phyloP scores from a whole-genome alignment of 2,329 filamentous ascomycete species.

The Parastagonospora avenae region DNA sequence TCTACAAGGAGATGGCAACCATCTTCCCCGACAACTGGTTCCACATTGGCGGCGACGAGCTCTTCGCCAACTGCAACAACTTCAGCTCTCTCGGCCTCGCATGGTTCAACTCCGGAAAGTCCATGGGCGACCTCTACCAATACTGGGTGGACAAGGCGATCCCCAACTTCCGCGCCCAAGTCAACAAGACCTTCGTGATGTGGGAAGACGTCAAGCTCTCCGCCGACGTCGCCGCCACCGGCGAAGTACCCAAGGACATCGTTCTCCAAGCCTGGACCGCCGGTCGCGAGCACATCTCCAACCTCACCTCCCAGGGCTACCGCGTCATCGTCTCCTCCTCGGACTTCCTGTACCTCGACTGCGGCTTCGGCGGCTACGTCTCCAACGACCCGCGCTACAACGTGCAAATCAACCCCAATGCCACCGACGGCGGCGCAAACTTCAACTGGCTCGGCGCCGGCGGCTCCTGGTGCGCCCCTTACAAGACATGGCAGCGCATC shows the following conservation, averaged over 20 bases:
- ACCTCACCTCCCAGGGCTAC: slow-evolving; percentile 57
- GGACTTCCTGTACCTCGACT: slow-evolving; percentile 64
- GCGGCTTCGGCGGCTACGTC: slow-evolving; percentile 60
- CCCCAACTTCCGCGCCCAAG: slow-evolving; percentile 55
- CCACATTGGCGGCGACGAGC: slow-evolving; percentile 62
- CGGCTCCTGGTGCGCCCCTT: slow-evolving; percentile 64
- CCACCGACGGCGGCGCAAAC: slow-evolving; percentile 45
- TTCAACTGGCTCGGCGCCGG: slow-evolving; percentile 62
- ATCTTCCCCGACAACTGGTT: slow-evolving; percentile 61
- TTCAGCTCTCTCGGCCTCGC: slow-evolving; percentile 56
- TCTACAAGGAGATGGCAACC: slow-evolving; percentile 59
- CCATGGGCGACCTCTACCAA: slow-evolving; percentile 59
- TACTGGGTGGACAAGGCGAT: slow-evolving; percentile 60
- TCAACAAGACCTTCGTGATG: slow-evolving; percentile 60
- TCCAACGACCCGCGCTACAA: slow-evolving; percentile 63
- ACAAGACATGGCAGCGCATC: slow-evolving; percentile 66
- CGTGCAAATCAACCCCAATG: slow-evolving; percentile 58
- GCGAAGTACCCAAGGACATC: slow-evolving; percentile 56
- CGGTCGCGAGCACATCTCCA: slow-evolving; percentile 57
- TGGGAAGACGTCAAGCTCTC: slow-evolving; percentile 61
- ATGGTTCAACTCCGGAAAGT: slow-evolving; percentile 58
- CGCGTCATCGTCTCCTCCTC: slow-evolving; percentile 62
- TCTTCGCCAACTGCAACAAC: slow-evolving; percentile 63
- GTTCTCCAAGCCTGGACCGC: slow-evolving; percentile 63
- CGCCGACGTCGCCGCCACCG: slow-evolving; percentile 50